These are phyloP conservation scores for Buddleja alternifolia DNA, from an alignment of 257 asterid species.

Conservation along the genomic window DNA sequence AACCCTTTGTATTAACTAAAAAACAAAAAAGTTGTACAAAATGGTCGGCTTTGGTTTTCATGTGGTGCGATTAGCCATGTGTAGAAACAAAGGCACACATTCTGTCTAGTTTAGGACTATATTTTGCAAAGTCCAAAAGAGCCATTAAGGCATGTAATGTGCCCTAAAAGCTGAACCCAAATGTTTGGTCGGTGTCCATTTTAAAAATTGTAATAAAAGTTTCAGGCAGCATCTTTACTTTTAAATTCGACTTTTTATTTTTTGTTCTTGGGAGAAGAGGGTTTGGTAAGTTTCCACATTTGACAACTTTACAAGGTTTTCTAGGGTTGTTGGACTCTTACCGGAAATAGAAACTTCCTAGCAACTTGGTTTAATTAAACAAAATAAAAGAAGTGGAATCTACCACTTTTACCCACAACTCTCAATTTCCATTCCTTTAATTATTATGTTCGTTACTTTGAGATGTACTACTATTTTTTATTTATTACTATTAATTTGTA, in stretches of 20 bases:
- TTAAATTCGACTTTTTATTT: neutral
- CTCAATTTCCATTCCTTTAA: neutral
- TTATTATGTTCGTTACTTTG: neutral
- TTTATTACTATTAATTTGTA: neutral
- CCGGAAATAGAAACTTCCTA: conserved; percentile 41
- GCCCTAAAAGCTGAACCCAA: conserved; percentile 28
- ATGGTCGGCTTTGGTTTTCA: too few species aligned
- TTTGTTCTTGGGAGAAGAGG: conserved; percentile 23
- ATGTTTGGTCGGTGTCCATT: conserved; percentile 37
- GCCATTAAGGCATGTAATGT: conserved; percentile 1
- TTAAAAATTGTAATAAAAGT: neutral
- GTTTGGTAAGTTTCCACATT: conserved; percentile 40
- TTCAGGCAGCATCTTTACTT: neutral
- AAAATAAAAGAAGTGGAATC: conserved; percentile 4
- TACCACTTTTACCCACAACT: neutral
- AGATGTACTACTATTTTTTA: neutral
- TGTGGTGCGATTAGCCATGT: too few species aligned
- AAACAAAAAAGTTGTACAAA: too few species aligned
- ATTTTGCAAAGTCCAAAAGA: conserved; percentile 29
- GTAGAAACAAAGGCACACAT: conserved; percentile 7
- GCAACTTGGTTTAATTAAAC: neutral
- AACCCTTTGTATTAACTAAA: too few species aligned
- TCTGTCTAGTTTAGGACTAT: neutral
- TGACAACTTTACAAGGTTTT: conserved; percentile 43
- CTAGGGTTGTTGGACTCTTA: conserved; percentile 40